A percentile compares a stretch with the other conserved stretches of the same genome.
Evolutionary conservation across 805 yeast genomes (phyloP).

Genomic region (Candida pseudoglaebosa): DNA sequence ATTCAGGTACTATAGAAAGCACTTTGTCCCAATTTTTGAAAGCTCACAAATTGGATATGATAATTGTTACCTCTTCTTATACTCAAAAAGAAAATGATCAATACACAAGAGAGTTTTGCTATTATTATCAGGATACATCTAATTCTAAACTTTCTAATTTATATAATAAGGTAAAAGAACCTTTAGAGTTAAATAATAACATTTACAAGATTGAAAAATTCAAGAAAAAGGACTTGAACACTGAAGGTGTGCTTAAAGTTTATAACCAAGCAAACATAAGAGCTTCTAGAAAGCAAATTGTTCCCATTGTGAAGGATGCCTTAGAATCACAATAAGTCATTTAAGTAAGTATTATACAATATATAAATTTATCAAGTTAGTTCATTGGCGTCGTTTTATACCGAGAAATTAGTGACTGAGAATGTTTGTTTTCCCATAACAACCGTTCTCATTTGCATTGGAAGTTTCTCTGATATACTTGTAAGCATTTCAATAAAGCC

Average conservation of each 20-base stretch:
- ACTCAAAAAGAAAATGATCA: slow-evolving; percentile 27
- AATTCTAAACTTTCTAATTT: slow-evolving; percentile 16
- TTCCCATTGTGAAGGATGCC: slow-evolving; percentile 50
- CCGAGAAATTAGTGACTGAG: slow-evolving; percentile 1
- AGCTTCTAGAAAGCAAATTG: slow-evolving; percentile 85
- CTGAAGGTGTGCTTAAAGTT: slow-evolving; percentile 16
- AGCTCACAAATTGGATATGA: slow-evolving; percentile 22
- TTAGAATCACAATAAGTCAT: slow-evolving; percentile 15
- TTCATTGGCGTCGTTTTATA: not conserved
- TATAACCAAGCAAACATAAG: slow-evolving; percentile 47
- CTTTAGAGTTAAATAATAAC: slow-evolving; percentile 22
- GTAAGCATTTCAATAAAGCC: slow-evolving; percentile 15
- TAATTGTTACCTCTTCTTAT: slow-evolving; percentile 37
- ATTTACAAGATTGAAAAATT: slow-evolving; percentile 19
- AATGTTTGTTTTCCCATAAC: slow-evolving; percentile 5
- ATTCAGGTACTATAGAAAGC: slow-evolving; percentile 17
- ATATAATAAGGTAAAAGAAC: slow-evolving; percentile 14
- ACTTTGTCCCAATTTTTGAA: slow-evolving; percentile 19
- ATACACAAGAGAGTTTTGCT: slow-evolving; percentile 34
- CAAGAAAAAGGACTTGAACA: slow-evolving; percentile 5
- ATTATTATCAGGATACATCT: slow-evolving; percentile 14
- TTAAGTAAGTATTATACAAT: not conserved
- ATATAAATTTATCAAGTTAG: slow-evolving; percentile 3
- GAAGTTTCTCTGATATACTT: slow-evolving; percentile 16
- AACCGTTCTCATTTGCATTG: slow-evolving; percentile 10